Base-by-base conservation (phyloP, 495 filamentous ascomycete genomes). In the Annulohypoxylon maeteangense region DNA sequence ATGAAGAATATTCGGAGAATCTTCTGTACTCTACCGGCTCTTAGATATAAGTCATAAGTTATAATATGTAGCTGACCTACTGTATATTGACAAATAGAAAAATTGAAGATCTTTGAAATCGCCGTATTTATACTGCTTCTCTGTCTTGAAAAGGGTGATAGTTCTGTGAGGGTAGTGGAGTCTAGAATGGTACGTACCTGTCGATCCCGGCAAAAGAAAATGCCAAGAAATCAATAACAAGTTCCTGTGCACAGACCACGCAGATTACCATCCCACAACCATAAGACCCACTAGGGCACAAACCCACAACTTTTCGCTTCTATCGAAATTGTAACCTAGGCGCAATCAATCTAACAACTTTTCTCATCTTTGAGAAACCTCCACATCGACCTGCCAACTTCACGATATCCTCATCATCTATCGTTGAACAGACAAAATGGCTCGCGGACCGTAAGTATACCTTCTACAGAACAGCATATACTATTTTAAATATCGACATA, bases 371-470 rank as follows among this genome's bases (percentile, higher is more conserved):
- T 51, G 55, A 65, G 70, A 56, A 58, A 6, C 58, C 53, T 64
- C 56, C 67, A 75, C 70, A 61, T 62, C 61, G 71, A 63, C 67
- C 61, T 68, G 44, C 32, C 61, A 68, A 54, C 48, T 68, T 73
- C 65, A 65, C 70, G 65, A 72, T 60, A 65, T 14, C 34, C 22
- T 32, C 61, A 68, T 54, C 56, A 59, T 31, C 47, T 63, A 72
- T 71, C 64, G 63, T 60, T 61, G 72, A 78, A 76, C 67, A 59
- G 74, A 53, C 65, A 84, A 82, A 67, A 85, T 85, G 82, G 82
- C 77, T 70, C 78, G 78, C 75, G 82, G 82, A 84, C 82, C 81
- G 82, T 84, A 82, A 83, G 82, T 83, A 47, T n/a, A 64, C 23
- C 36, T 20, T 7, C 32, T 58, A 18, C 44, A n/a, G 7, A 23